Evolutionary conservation across 169 alveolate species (phyloP).

Genomic region (Cryptosporidium ryanae): DNA sequence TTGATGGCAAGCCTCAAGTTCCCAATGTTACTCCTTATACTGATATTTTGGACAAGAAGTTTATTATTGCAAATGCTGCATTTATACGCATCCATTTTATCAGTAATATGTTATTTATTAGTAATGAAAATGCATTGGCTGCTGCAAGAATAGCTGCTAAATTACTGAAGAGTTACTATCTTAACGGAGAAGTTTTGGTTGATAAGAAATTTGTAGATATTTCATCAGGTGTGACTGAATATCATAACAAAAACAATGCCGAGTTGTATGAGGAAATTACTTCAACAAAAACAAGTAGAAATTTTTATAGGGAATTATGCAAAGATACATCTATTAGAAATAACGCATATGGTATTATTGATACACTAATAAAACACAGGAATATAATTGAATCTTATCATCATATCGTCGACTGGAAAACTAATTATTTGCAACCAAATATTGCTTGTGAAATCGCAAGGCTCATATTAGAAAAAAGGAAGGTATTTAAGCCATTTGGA

Average conservation of each 20-base stretch:
- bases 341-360: not conserved
- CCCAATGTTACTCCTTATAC: not conserved
- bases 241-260: not conserved
- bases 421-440: conserved; percentile 1
- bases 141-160: conserved; percentile 26
- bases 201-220: not conserved
- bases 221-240: not conserved
- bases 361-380: not conserved
- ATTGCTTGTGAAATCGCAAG: conserved; percentile 18
- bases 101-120: conserved; percentile 5
- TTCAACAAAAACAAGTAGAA: not conserved
- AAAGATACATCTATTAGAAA: not conserved
- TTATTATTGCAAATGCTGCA: conserved; percentile 39
- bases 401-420: conserved; percentile 1
- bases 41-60: conserved; percentile 6
- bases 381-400: not conserved
- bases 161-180: conserved; percentile 1
- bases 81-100: conserved; percentile 10
- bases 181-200: conserved; percentile 14
- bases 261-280: not conserved
- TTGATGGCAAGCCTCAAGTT: not conserved
- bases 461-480: too few species aligned
- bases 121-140: not conserved
- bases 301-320: not conserved
- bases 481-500: too few species aligned